Evolutionary conservation across 371 early-diverging fungal genomes (phyloP).

Genomic region (Sporodiniella umbellata): DNA sequence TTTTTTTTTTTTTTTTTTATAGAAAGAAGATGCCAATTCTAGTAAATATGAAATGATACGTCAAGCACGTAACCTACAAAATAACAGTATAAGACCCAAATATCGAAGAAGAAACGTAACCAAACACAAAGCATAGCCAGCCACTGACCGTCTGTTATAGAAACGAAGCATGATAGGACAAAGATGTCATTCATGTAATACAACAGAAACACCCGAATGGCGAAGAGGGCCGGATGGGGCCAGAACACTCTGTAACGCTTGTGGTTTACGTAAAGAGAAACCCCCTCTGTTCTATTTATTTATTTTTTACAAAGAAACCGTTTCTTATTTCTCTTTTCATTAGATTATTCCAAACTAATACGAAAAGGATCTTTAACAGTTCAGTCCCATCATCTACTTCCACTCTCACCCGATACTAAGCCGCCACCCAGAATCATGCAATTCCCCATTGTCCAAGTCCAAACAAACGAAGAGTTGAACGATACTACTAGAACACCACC

Average conservation of each 20-base stretch:
- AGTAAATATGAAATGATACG: slow-evolving; percentile 34
- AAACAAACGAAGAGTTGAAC: not conserved
- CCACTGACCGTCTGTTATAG: slow-evolving; percentile 7
- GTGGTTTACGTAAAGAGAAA: slow-evolving; percentile 56
- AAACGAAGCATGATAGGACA: slow-evolving; percentile 36
- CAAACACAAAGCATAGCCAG: not conserved
- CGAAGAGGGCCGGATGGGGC: slow-evolving; percentile 70
- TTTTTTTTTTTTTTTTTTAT: not conserved
- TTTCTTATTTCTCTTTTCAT: too few relatives aligned
- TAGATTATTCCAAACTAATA: slow-evolving; percentile 26
- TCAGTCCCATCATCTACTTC: slow-evolving; percentile 19
- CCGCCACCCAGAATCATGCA: slow-evolving; percentile 2
- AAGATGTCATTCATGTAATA: slow-evolving; percentile 58
- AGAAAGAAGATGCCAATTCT: not conserved
- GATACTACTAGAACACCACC: not conserved
- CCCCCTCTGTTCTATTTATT: too few relatives aligned
- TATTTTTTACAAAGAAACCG: too few relatives aligned
- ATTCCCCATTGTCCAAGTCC: slow-evolving; percentile 15
- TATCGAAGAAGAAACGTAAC: slow-evolving; percentile 30
- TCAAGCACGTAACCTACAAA: slow-evolving; percentile 32
- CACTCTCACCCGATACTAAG: slow-evolving; percentile 1
- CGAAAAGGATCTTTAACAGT: slow-evolving; percentile 26
- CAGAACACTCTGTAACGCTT: slow-evolving; percentile 66
- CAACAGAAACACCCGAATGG: slow-evolving; percentile 69
- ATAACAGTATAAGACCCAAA: slow-evolving; percentile 18